phyloP scores from a whole-genome alignment of 2,329 filamentous ascomycete genomes.

The Cordyceps militaris region DNA sequence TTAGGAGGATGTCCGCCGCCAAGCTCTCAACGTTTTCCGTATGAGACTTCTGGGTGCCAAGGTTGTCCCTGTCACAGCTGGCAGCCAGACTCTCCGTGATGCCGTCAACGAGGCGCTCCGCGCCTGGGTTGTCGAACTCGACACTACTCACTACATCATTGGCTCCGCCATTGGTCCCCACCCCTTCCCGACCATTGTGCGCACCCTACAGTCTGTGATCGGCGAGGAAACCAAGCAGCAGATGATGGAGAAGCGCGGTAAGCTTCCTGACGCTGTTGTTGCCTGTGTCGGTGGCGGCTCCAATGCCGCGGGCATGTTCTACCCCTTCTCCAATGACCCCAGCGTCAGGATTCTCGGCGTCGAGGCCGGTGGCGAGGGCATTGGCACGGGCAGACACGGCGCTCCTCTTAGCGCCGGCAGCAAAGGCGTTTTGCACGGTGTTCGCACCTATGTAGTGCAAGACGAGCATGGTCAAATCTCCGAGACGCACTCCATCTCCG shows the following conservation, averaged over 20 bases:
- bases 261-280: conserved; percentile 91
- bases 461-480: conserved; percentile 86
- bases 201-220: conserved; percentile 96
- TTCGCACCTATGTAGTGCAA: conserved; percentile 92
- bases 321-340: conserved; percentile 81
- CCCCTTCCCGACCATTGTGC: conserved; percentile 94
- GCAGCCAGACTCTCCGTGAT: conserved; percentile 73
- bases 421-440: conserved; percentile 92
- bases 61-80: conserved; percentile 88
- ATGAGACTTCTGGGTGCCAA: conserved; percentile 93
- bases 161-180: conserved; percentile 96
- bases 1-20: conserved; percentile 83
- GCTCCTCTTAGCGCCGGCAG: conserved; percentile 81
- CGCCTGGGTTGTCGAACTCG: conserved; percentile 86
- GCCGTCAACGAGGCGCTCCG: conserved; percentile 94
- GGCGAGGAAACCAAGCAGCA: conserved; percentile 90
- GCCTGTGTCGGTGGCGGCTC: conserved; percentile 93
- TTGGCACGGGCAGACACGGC: conserved; percentile 78
- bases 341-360: conserved; percentile 86
- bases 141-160: conserved; percentile 96
- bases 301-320: conserved; percentile 97
- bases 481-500: conserved; percentile 94
- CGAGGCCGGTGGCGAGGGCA: conserved; percentile 87
- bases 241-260: conserved; percentile 75
- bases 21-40: conserved; percentile 96